Conservation (phyloP, 768 basidiomycete genomes). For the Hygrophorus russula region DNA sequence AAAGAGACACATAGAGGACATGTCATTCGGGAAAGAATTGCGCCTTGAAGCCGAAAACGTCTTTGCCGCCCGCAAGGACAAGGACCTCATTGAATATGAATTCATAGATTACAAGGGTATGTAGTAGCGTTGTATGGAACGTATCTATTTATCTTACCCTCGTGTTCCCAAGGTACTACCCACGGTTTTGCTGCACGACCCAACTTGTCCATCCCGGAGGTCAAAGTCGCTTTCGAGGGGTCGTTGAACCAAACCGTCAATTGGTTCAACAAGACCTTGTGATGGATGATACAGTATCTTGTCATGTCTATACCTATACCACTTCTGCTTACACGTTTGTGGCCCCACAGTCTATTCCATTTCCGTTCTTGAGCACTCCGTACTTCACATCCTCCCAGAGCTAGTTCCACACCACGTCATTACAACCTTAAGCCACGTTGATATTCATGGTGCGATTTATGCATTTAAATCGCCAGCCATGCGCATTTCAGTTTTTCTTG, state of each 20-base stretch:
- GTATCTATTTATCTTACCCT: neutral
- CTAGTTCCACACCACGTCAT: too few species aligned
- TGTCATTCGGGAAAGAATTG: constrained; percentile 19
- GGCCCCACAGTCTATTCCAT: too few species aligned
- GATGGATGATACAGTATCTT: too few species aligned
- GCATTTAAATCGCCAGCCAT: too few species aligned
- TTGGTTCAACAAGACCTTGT: constrained; percentile 35
- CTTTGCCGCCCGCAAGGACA: constrained; percentile 24
- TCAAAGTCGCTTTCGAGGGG: constrained; percentile 30
- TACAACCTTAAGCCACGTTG: too few species aligned
- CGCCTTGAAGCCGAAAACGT: constrained; percentile 24
- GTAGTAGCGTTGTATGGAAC: neutral
- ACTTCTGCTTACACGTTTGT: too few species aligned
- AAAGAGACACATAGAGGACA: constrained; percentile 21
- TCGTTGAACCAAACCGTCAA: constrained; percentile 29
- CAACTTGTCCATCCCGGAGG: constrained; percentile 23
- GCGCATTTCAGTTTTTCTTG: too few species aligned
- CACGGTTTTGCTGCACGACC: constrained; percentile 38
- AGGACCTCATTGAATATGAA: constrained; percentile 30
- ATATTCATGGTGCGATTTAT: too few species aligned
- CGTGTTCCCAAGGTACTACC: constrained; percentile 21
- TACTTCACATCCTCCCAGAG: too few species aligned
- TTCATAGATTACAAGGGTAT: constrained; percentile 33
- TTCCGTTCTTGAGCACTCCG: too few species aligned
- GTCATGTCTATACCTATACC: too few species aligned